Evolutionary conservation across 2,329 filamentous ascomycete genomes (phyloP), one percentile per base, ranked within the genome.

Genomic region (Fusarium guadeloupense): DNA sequence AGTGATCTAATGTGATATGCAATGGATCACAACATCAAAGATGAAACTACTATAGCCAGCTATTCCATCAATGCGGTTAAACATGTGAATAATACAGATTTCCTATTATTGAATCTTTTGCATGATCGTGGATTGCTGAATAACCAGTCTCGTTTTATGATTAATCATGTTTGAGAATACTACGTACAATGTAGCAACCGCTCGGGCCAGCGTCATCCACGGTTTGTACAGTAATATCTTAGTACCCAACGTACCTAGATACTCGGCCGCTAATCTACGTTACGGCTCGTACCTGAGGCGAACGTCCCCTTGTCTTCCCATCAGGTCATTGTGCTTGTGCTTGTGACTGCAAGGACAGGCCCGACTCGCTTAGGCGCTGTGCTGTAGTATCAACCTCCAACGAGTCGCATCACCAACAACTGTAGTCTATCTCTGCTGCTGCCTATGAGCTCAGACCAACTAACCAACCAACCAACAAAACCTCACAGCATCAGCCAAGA

Each of bases 161-260:
- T 43, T 42, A 28, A 39, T 19, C 33, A 4, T 14, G 21, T 34
- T 37, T 40, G 42, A 48, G 37, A 42, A 48, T 40, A 45, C n/a
- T n/a, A n/a, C n/a, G n/a, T n/a, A n/a, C n/a, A 28, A 44, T 38
- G 21, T 38, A 41, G 25, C 46, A 21, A 13, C 52, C 52, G 51
- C 51, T 57, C 34, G 48, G 53, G 51, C 40, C 48, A 54, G 31
- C 31, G 53, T 49, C 53, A n/a, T n/a, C n/a, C n/a, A 54, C 48
- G 39, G 40, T 26, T 50, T 19, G 9, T 26, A 26, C n/a, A n/a
- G 13, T 31, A 31, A n/a, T 7, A 31, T 14, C 30, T 31, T 31
- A 7, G 30, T 8, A 31, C 13, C 14, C n/a, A n/a, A 16, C n/a
- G 30, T 33, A 33, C 14, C 14, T 33, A 33, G 30, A 28, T 28